Evolutionary conservation across 805 yeast species (phyloP).

Genomic region (Candida ipomoeae): DNA sequence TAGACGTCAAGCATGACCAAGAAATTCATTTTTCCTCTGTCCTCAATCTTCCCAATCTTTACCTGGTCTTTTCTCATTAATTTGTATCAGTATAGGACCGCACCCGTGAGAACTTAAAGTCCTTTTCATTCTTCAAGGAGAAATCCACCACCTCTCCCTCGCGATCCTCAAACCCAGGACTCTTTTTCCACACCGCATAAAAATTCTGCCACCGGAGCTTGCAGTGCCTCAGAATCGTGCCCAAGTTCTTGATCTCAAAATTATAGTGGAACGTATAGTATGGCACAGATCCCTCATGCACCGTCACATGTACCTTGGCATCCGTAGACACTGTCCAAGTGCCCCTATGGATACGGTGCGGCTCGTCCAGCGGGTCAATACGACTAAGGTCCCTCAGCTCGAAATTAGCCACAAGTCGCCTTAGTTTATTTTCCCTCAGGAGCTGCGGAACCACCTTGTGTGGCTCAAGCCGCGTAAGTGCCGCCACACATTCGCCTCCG

Average conservation of each 20-base stretch:
- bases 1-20: no score
- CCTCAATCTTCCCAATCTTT: no score
- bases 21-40: no score
- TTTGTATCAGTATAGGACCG: slow-evolving; percentile 28
- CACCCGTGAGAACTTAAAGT: slow-evolving; percentile 73
- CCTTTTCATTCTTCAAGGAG: slow-evolving; percentile 65
- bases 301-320: slow-evolving; percentile 44
- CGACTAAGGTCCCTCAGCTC: slow-evolving; percentile 16
- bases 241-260: slow-evolving; percentile 55
- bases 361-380: slow-evolving; percentile 18
- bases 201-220: slow-evolving; percentile 69
- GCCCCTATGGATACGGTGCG: slow-evolving; percentile 43
- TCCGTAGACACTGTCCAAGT: slow-evolving; percentile 55
- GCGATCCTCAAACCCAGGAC: slow-evolving; percentile 40
- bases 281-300: slow-evolving; percentile 56
- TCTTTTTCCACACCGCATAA: slow-evolving; percentile 47
- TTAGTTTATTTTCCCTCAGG: slow-evolving; percentile 23
- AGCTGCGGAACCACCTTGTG: slow-evolving; percentile 56
- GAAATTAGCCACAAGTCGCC: slow-evolving; percentile 15
- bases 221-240: slow-evolving; percentile 56
- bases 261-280: slow-evolving; percentile 62
- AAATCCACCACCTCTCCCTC: slow-evolving; percentile 48
- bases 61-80: neutral
- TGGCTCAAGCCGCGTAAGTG: slow-evolving; percentile 74
- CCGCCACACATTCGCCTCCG: slow-evolving; percentile 69